Conservation (phyloP, 805 yeast genomes). For the Suhomyces sp. region DNA sequence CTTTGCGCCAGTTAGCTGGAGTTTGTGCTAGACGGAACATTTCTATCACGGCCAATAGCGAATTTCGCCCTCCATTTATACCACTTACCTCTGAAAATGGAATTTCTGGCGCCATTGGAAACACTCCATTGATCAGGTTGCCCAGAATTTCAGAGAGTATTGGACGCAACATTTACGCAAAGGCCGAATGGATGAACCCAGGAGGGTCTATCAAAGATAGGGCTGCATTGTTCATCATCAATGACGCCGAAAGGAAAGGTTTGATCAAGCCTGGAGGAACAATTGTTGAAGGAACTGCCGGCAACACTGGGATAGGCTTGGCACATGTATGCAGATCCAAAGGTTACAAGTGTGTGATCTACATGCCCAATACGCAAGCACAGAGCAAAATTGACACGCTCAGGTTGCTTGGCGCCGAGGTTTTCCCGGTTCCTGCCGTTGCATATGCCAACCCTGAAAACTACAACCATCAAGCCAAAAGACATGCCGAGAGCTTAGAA, state of each 20-base stretch:
- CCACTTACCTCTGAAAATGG: slow-evolving; percentile 70
- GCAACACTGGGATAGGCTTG: slow-evolving; percentile 92
- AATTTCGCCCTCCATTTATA: slow-evolving; percentile 44
- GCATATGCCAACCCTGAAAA: slow-evolving; percentile 79
- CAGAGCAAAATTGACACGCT: slow-evolving; percentile 74
- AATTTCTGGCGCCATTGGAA: slow-evolving; percentile 84
- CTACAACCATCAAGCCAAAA: slow-evolving; percentile 81
- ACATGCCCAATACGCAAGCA: slow-evolving; percentile 90
- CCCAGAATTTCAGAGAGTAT: slow-evolving; percentile 53
- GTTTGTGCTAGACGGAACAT: not conserved
- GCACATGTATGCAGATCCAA: slow-evolving; percentile 77
- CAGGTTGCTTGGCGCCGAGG: slow-evolving; percentile 78
- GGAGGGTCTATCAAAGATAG: slow-evolving; percentile 92
- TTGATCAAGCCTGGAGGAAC: slow-evolving; percentile 74
- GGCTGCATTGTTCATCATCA: slow-evolving; percentile 74
- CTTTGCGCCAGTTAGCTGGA: not conserved
- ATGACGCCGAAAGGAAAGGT: slow-evolving; percentile 74
- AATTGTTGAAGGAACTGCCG: slow-evolving; percentile 91
- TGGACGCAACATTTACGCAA: slow-evolving; percentile 78
- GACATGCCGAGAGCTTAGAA: slow-evolving; percentile 71
- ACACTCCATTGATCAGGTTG: slow-evolving; percentile 77
- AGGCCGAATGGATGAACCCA: slow-evolving; percentile 91
- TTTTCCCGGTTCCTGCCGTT: slow-evolving; percentile 84
- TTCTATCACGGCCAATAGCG: slow-evolving; percentile 8
- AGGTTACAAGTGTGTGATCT: slow-evolving; percentile 81